These are phyloP conservation scores for Bipolaris zeicola DNA, from an alignment of 2,329 filamentous ascomycete species.

Conservation along the genomic window DNA sequence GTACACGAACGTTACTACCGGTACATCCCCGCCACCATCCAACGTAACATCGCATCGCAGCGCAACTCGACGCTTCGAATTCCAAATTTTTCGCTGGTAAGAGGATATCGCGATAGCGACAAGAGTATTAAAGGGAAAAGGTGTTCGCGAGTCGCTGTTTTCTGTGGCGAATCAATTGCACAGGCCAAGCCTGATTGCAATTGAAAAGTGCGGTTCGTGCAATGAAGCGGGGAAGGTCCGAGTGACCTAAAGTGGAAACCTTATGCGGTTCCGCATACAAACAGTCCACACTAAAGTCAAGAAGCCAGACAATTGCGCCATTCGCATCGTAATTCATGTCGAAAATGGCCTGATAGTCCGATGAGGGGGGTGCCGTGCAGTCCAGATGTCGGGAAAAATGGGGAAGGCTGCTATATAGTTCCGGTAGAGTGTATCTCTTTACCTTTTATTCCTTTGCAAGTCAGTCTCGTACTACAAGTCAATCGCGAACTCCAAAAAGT, in stretches of 20 bases:
- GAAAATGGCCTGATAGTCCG: conserved; percentile 16
- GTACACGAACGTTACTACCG: no score
- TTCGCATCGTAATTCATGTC: conserved; percentile 1
- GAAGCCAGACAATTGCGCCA: conserved; percentile 16
- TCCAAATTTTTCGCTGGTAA: background rate
- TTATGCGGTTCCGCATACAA: conserved; percentile 21
- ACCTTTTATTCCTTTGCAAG: background rate
- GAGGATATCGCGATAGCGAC: background rate
- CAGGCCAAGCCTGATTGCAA: background rate
- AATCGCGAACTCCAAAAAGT: background rate
- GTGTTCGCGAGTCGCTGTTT: background rate
- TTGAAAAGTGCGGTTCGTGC: background rate
- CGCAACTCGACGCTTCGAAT: no score
- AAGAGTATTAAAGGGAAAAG: background rate
- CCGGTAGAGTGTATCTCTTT: background rate
- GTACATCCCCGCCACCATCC: no score
- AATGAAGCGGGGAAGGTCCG: conserved; percentile 18
- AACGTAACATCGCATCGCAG: no score
- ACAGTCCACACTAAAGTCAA: conserved; percentile 13
- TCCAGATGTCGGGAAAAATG: background rate
- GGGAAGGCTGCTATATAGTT: background rate
- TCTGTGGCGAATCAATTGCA: background rate
- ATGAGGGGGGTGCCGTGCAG: conserved; percentile 13
- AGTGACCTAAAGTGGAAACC: conserved; percentile 20
- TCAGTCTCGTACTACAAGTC: background rate